Base-by-base conservation (phyloP, 164 flowering plant species). In the Tetrastigma voinierianum region DNA sequence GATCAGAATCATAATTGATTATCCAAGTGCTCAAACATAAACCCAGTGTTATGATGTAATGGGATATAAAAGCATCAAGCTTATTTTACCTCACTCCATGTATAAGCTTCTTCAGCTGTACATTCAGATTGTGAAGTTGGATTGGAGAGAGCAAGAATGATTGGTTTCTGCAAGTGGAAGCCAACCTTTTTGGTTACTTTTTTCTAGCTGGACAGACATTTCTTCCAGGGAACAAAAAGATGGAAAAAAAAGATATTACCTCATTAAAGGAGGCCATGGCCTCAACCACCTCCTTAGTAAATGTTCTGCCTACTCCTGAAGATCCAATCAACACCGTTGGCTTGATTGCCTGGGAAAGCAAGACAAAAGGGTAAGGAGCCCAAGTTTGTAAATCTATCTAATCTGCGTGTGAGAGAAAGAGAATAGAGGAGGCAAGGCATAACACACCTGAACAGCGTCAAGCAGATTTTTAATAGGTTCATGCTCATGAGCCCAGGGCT, bases 401-500 rank as follows among this genome's bases (percentile, higher is more conserved):
- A 2, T 32, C 6, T 32, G 40, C 40, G 40, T 7, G 6, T 32
- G 40, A 32, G 40, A 32, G 40, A 32, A 4, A 32, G 40, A 32
- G 0, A 32, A 7, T 23, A 55, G 23, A 55, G 17, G 11, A 57
- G 43, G 13, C 52, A 53, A 24, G 51, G 49, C 15, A 61, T 13
- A 43, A 57, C 73, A 47, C 57, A 88, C 98, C 77, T 95, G 87
- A 57, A 95, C 87, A 74, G 96, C 98, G 69, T 90, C 87, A 46
- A 86, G 58, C 54, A 95, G 88, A 20, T 76, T 76, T 46, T 68
- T 82, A 32, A 89, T 74, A 7, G 97, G 97, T 70, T 90, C 90
- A 67, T 89, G 98, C 10, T 92, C 97, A 78, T 95, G 98, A 61
- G 97, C 97, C 98, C 98, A 95, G 9, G 97, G 97, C 80, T 83